phyloP scores from a whole-genome alignment of 2,329 filamentous ascomycete genomes.

The Emericellopsis cladophorae region DNA sequence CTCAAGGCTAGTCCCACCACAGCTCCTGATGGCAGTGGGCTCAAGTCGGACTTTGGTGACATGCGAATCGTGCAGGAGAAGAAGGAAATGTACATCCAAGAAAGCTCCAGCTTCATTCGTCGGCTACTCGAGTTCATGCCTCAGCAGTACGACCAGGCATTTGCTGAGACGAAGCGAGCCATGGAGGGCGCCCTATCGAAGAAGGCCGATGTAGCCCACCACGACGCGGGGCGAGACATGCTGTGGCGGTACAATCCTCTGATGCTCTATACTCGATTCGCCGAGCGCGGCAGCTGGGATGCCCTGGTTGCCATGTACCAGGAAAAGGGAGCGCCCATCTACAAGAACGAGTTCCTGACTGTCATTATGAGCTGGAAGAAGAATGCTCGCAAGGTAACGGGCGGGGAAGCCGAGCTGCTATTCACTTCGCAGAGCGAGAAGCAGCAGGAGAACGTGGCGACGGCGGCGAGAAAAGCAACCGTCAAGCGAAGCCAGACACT shows the following conservation, averaged over 20 bases:
- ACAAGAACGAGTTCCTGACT: conserved; percentile 71
- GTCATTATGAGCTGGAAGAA: conserved; percentile 70
- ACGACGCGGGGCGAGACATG: conserved; percentile 57
- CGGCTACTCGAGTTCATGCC: conserved; percentile 74
- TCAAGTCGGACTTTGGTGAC: conserved; percentile 65
- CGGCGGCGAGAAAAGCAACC: conserved; percentile 76
- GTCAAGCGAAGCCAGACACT: conserved; percentile 88
- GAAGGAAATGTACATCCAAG: conserved; percentile 73
- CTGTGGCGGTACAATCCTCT: conserved; percentile 84
- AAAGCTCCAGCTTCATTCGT: conserved; percentile 65
- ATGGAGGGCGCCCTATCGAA: conserved; percentile 47
- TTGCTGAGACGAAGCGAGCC: conserved; percentile 54
- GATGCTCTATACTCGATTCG: conserved; percentile 77
- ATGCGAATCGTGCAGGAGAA: conserved; percentile 95
- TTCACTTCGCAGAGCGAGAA: conserved; percentile 79
- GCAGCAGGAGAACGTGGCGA: conserved; percentile 61
- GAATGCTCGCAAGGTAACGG: conserved; percentile 59
- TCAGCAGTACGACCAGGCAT: conserved; percentile 64
- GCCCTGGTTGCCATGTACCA: conserved; percentile 71
- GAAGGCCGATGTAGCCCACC: conserved; percentile 59
- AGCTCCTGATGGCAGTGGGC: conserved; percentile 31
- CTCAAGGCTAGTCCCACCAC: conserved; percentile 41
- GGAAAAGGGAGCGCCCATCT: conserved; percentile 60
- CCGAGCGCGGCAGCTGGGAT: conserved; percentile 73
- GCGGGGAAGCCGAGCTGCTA: conserved; percentile 72